A percentile compares a stretch with the other conserved stretches of the same genome.
These are phyloP conservation scores for Hansenula sp. DNA, from an alignment of 1,139 yeast genomes.

Conservation along the genomic window DNA sequence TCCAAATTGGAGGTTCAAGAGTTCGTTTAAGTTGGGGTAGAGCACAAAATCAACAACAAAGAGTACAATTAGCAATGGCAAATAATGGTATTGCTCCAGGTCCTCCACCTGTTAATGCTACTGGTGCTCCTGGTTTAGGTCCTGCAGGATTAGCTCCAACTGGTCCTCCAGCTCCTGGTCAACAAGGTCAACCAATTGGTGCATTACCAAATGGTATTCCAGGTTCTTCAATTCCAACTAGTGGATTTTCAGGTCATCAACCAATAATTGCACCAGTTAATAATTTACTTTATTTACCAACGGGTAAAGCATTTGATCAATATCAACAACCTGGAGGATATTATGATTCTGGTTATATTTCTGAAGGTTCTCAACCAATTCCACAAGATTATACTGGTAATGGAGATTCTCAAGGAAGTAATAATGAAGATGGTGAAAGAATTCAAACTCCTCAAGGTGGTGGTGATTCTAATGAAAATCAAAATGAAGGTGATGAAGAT, in stretches of 20 bases:
- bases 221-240: conserved; percentile 3
- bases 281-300: conserved; percentile 13
- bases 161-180: neutral
- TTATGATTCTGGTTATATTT: neutral
- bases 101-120: conserved; percentile 2
- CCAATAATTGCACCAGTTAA: conserved; percentile 8
- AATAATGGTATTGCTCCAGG: conserved; percentile 9
- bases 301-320: conserved; percentile 9
- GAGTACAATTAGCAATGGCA: conserved; percentile 14
- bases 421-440: too few relatives aligned
- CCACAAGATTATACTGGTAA: conserved; percentile 1
- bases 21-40: conserved; percentile 74
- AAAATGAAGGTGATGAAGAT: conserved; percentile 1
- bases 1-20: conserved; percentile 61
- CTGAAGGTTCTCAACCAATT: conserved; percentile 1
- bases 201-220: neutral
- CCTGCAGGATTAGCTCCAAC: conserved; percentile 3
- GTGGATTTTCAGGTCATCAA: neutral
- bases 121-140: neutral
- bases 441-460: conserved; percentile 2
- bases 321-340: conserved; percentile 4
- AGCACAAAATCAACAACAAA: conserved; percentile 25
- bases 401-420: neutral
- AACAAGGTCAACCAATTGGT: conserved; percentile 1
- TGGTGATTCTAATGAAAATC: conserved; percentile 4